A percentile compares a stretch with the other conserved stretches of the same genome.
Conservation (phyloP, 345 rosid genomes). For the Sapria himalayana region DNA sequence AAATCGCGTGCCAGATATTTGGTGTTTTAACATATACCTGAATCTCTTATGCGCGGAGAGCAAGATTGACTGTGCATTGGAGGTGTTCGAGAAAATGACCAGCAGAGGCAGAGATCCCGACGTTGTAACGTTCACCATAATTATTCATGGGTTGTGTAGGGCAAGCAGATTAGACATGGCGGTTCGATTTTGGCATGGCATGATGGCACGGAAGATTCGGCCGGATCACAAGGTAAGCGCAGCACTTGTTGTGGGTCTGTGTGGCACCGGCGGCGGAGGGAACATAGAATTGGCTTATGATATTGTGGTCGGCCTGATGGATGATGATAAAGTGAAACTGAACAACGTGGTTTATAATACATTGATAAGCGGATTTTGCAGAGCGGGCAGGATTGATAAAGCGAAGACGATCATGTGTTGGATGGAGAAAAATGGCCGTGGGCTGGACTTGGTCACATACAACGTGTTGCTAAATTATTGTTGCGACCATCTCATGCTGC, state of each 20-base stretch:
- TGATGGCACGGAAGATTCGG: slow-evolving; percentile 32
- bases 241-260: slow-evolving; percentile 47
- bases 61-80: slow-evolving; percentile 29
- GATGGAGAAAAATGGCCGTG: slow-evolving; percentile 49
- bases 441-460: slow-evolving; percentile 61
- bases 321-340: slow-evolving; percentile 29
- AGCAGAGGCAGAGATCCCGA: slow-evolving; percentile 58
- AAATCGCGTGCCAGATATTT: slow-evolving; percentile 45
- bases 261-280: slow-evolving; percentile 40
- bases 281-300: slow-evolving; percentile 85
- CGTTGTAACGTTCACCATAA: slow-evolving; percentile 64
- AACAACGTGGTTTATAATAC: slow-evolving; percentile 47
- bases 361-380: slow-evolving; percentile 66
- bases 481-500: slow-evolving; percentile 40
- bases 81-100: slow-evolving; percentile 35
- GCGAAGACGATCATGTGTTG: slow-evolving; percentile 47
- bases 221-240: slow-evolving; percentile 49
- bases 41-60: slow-evolving; percentile 44
- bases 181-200: slow-evolving; percentile 38
- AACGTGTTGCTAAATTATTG: slow-evolving; percentile 58
- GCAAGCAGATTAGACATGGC: slow-evolving; percentile 31
- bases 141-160: slow-evolving; percentile 50
- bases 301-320: slow-evolving; percentile 43
- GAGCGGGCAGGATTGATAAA: slow-evolving; percentile 50
- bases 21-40: slow-evolving; percentile 67